Evolutionary conservation across 2,329 filamentous ascomycete genomes (phyloP).

Genomic region (Fusarium graminum): DNA sequence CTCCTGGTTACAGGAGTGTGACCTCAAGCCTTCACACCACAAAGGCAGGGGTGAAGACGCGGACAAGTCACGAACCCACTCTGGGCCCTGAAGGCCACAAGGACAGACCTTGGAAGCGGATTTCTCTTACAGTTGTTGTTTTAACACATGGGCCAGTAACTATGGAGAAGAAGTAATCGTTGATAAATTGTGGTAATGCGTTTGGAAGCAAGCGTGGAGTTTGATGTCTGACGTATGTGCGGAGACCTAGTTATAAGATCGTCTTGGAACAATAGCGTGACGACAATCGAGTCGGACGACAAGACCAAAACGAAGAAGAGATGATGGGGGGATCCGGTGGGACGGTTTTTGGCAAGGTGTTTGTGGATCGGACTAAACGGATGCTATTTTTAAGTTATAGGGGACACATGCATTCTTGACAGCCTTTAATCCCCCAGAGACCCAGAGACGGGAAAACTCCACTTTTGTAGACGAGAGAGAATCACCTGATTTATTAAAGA

Average conservation of each 20-base stretch:
- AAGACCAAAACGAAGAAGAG: slow-evolving; percentile 20
- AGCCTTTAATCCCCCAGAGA: slow-evolving; percentile 7
- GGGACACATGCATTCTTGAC: slow-evolving; percentile 12
- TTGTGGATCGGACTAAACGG: slow-evolving; percentile 4
- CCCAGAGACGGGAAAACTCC: neutral
- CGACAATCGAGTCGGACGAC: slow-evolving; percentile 31
- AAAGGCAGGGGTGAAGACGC: neutral
- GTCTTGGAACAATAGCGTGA: slow-evolving; percentile 31
- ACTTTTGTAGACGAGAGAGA: neutral
- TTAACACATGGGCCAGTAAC: slow-evolving; percentile 8
- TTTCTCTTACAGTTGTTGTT: slow-evolving; percentile 32
- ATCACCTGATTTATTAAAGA: slow-evolving; percentile 7
- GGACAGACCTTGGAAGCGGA: slow-evolving; percentile 13
- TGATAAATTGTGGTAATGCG: neutral
- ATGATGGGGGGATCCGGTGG: slow-evolving; percentile 12
- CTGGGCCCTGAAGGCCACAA: slow-evolving; percentile 21
- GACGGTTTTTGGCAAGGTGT: slow-evolving; percentile 20
- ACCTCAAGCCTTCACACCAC: slow-evolving; percentile 3
- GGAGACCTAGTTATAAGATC: slow-evolving; percentile 34
- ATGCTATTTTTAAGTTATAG: slow-evolving; percentile 37
- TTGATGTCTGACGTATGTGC: slow-evolving; percentile 10
- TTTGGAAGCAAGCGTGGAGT: slow-evolving; percentile 8
- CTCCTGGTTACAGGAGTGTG: neutral
- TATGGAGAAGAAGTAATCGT: neutral
- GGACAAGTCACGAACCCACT: slow-evolving; percentile 19